These are phyloP conservation scores for Phialophora tarda DNA, from an alignment of 2,329 filamentous ascomycete species.

Conservation along the genomic window DNA sequence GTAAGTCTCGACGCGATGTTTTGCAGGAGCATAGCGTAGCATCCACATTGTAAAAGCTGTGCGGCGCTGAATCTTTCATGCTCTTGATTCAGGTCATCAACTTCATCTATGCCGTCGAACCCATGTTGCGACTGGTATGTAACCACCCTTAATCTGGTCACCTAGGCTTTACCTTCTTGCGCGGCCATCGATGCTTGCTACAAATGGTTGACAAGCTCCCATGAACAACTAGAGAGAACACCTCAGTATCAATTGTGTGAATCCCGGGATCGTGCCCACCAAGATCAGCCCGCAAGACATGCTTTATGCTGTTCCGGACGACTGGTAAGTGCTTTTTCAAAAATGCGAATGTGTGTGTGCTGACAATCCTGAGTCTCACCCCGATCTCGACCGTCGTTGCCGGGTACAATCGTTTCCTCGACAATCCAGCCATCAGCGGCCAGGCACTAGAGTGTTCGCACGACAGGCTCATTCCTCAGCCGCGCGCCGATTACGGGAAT, in stretches of 20 bases:
- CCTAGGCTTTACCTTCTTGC: no score
- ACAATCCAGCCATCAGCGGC: slow-evolving; percentile 52
- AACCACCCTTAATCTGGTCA: no score
- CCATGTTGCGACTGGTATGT: no score
- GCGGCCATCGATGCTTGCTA: no score
- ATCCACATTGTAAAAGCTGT: no score
- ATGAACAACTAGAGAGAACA: slow-evolving; percentile 49
- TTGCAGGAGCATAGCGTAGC: no score
- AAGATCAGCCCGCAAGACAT: slow-evolving; percentile 54
- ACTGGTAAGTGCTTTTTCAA: slow-evolving; percentile 36
- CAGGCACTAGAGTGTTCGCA: slow-evolving; percentile 49
- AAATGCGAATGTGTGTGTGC: no score
- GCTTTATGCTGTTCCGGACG: slow-evolving; percentile 47
- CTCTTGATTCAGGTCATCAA: no score
- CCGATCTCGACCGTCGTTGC: slow-evolving; percentile 52
- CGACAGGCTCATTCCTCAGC: neutral
- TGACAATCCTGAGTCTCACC: slow-evolving; percentile 43
- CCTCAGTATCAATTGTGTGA: slow-evolving; percentile 56
- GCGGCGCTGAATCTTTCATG: no score
- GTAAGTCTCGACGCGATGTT: slow-evolving; percentile 38
- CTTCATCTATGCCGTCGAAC: no score
- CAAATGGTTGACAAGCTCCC: neutral
- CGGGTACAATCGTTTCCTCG: slow-evolving; percentile 54
- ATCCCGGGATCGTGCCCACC: slow-evolving; percentile 56
- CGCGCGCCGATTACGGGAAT: neutral